These are phyloP conservation scores for Lecanoromycetidae sp. DNA, from an alignment of 2,329 filamentous ascomycete species.

Conservation along the genomic window DNA sequence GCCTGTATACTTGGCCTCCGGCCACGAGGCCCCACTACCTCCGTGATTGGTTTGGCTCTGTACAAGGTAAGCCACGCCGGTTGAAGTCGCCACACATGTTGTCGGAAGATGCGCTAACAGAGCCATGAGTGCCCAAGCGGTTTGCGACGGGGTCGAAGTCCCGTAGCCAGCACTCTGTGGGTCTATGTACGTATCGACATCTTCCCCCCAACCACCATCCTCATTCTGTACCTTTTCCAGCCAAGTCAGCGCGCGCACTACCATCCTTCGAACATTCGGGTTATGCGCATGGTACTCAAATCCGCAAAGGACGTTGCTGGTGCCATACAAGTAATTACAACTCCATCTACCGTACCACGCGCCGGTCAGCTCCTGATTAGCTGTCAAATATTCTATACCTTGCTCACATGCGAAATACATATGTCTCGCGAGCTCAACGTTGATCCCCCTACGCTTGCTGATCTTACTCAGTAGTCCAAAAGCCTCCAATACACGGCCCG, in stretches of 20 bases:
- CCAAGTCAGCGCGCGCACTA: neutral
- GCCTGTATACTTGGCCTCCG: slow-evolving; percentile 16
- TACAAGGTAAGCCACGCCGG: slow-evolving; percentile 19
- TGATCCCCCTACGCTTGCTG: neutral
- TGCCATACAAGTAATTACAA: slow-evolving; percentile 28
- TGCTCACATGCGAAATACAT: slow-evolving; percentile 12
- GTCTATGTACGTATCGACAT: slow-evolving; percentile 72
- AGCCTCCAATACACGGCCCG: slow-evolving; percentile 24
- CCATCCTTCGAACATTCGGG: neutral
- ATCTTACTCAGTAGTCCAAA: slow-evolving; percentile 22
- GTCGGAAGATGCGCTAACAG: slow-evolving; percentile 18
- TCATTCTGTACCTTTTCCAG: slow-evolving; percentile 34
- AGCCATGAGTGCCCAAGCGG: slow-evolving; percentile 26
- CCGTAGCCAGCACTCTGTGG: slow-evolving; percentile 14
- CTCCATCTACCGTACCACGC: slow-evolving; percentile 28
- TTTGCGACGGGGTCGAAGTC: slow-evolving; percentile 24
- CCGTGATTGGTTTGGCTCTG: neutral
- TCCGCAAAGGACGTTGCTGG: slow-evolving; percentile 25
- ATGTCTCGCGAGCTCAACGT: neutral
- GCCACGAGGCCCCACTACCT: slow-evolving; percentile 16
- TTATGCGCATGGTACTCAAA: slow-evolving; percentile 16
- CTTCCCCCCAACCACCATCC: slow-evolving; percentile 63
- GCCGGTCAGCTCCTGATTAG: slow-evolving; percentile 22
- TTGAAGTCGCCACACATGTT: slow-evolving; percentile 12
- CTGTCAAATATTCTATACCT: slow-evolving; percentile 21